Percentiles rank a stretch among this genome's conserved stretches.
Evolutionary conservation across 2,329 filamentous ascomycete genomes (phyloP).

Genomic region (Podosphaera xanthii): DNA sequence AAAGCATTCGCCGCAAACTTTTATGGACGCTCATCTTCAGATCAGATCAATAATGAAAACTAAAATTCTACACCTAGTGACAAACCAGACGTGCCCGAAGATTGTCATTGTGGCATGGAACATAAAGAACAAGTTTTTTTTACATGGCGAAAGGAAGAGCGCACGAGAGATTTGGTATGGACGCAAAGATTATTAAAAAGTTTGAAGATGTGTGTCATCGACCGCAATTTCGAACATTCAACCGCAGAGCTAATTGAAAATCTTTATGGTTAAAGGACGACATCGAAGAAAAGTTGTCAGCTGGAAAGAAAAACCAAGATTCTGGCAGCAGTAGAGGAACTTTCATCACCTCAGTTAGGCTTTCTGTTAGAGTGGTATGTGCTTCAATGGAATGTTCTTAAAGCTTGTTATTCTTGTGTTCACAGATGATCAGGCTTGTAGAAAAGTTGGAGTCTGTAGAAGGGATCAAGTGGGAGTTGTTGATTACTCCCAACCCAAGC

Average conservation of each 20-base stretch:
- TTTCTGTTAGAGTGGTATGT: too few relatives aligned
- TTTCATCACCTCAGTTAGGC: background rate
- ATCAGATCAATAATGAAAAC: background rate
- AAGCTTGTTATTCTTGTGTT: too few relatives aligned
- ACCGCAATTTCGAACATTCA: background rate
- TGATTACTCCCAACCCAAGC: too few relatives aligned
- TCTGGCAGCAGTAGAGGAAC: background rate
- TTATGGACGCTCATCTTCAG: background rate
- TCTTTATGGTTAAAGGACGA: background rate
- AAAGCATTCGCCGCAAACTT: background rate
- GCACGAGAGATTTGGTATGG: background rate
- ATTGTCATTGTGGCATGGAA: background rate
- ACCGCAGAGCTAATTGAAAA: background rate
- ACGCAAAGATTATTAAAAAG: background rate
- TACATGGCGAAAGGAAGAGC: background rate
- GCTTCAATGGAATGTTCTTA: too few relatives aligned
- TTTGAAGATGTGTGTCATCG: background rate
- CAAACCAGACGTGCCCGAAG: background rate
- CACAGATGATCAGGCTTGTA: too few relatives aligned
- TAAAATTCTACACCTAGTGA: background rate
- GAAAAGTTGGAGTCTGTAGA: too few relatives aligned
- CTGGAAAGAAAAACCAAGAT: background rate
- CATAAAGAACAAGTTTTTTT: background rate
- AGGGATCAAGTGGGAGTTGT: too few relatives aligned
- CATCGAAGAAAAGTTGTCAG: background rate